Conservation (phyloP, 2,329 filamentous ascomycete species). For the Davidsoniella australis region DNA sequence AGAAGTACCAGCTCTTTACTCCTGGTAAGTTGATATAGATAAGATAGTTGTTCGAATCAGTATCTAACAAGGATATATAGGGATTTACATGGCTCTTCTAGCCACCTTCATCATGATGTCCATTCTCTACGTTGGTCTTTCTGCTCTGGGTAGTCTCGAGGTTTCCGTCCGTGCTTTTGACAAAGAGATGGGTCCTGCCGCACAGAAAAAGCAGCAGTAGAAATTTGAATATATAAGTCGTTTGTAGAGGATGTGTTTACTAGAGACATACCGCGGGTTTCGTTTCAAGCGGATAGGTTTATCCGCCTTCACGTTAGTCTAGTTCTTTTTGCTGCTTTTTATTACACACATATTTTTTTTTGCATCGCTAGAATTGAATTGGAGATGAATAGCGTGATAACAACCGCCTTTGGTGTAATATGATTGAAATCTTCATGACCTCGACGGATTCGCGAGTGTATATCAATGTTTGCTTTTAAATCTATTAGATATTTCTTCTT, state of each 20-base stretch:
- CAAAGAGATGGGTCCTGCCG: slow-evolving; percentile 81
- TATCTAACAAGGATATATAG: slow-evolving; percentile 25
- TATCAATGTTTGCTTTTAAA: too few species aligned
- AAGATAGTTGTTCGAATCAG: background rate
- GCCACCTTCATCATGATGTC: slow-evolving; percentile 53
- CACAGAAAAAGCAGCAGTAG: slow-evolving; percentile 53
- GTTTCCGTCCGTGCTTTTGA: slow-evolving; percentile 91
- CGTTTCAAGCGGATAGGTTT: too few species aligned
- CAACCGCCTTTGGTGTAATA: too few species aligned
- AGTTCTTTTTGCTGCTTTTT: too few species aligned
- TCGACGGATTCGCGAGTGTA: too few species aligned
- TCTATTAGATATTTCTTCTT: too few species aligned
- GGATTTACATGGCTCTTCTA: slow-evolving; percentile 74
- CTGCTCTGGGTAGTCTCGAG: slow-evolving; percentile 61
- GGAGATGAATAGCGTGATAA: too few species aligned
- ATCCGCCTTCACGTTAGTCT: too few species aligned
- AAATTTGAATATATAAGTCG: background rate
- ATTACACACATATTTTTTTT: too few species aligned
- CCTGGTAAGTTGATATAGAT: slow-evolving; percentile 42
- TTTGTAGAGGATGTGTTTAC: slow-evolving; percentile 68
- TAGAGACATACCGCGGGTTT: too few species aligned
- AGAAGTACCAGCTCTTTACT: slow-evolving; percentile 88
- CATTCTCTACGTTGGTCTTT: slow-evolving; percentile 65
- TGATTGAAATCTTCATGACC: too few species aligned
- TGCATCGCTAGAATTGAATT: too few species aligned